Percentiles rank a stretch among this genome's conserved stretches.
These are phyloP conservation scores for Agaricus sinodeliciosus DNA, from an alignment of 768 basidiomycete species.

Conservation along the genomic window DNA sequence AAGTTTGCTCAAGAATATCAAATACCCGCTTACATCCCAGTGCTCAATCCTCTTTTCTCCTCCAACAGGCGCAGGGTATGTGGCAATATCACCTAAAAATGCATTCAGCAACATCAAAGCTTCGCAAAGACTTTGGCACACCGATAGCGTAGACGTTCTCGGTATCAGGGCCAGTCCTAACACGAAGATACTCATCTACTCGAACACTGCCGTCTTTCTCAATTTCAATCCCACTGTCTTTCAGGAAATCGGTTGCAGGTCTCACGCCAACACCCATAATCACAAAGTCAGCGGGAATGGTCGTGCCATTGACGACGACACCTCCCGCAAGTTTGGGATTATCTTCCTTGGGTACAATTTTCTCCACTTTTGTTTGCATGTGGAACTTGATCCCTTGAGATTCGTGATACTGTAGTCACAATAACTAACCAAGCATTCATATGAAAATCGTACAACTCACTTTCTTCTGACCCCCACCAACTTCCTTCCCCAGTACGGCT, in stretches of 20 bases:
- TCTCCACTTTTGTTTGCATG: slow-evolving; percentile 62
- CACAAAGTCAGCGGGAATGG: slow-evolving; percentile 68
- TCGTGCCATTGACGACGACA: slow-evolving; percentile 58
- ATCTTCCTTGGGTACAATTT: slow-evolving; percentile 51
- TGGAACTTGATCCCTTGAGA: slow-evolving; percentile 82
- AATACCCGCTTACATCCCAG: slow-evolving; percentile 62
- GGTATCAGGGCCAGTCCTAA: slow-evolving; percentile 36
- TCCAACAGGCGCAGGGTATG: slow-evolving; percentile 61
- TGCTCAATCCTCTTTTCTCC: slow-evolving; percentile 69
- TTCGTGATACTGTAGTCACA: slow-evolving; percentile 60
- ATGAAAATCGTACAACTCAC: slow-evolving; percentile 24
- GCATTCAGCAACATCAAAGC: neutral
- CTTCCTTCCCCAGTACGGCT: slow-evolving; percentile 68
- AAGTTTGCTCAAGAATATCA: neutral
- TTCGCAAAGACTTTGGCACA: slow-evolving; percentile 16
- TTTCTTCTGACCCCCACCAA: slow-evolving; percentile 75
- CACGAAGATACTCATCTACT: slow-evolving; percentile 69
- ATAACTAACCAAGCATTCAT: neutral
- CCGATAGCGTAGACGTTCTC: slow-evolving; percentile 68
- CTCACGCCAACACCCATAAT: slow-evolving; percentile 84
- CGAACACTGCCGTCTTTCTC: slow-evolving; percentile 74
- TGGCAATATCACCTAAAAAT: slow-evolving; percentile 66
- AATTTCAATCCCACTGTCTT: slow-evolving; percentile 58
- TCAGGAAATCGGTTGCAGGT: slow-evolving; percentile 77
- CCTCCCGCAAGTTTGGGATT: slow-evolving; percentile 51